A percentile compares a stretch with the other conserved stretches of the same genome.
Conservation (phyloP, 2,329 filamentous ascomycete species). For the Ophiocordyceps camponoti-saundersi region DNA sequence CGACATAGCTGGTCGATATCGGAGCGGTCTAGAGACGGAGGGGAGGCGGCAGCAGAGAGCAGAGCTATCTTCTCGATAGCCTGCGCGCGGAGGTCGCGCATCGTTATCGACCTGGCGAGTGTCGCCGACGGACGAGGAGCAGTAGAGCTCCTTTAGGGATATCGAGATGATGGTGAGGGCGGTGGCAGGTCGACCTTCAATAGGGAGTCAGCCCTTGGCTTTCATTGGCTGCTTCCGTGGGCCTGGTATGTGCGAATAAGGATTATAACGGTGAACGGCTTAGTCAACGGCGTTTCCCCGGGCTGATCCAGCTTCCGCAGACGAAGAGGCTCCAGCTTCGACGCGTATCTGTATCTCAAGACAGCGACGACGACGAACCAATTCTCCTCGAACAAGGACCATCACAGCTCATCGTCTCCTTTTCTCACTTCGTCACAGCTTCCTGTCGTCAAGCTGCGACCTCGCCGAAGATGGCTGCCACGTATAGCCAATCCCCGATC, state of each 20-base stretch:
- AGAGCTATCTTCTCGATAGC: conserved; percentile 49
- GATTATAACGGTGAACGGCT: conserved; percentile 6
- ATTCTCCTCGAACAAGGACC: neutral
- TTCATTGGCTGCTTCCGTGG: neutral
- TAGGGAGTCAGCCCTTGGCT: neutral
- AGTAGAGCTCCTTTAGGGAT: neutral
- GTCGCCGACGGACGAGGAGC: neutral
- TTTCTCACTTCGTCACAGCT: neutral
- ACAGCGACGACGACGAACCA: neutral
- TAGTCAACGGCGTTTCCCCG: conserved; percentile 25
- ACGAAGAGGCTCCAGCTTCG: conserved; percentile 34
- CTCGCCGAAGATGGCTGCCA: conserved; percentile 33
- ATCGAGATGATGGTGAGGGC: neutral
- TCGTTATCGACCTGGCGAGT: conserved; percentile 2
- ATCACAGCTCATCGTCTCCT: neutral
- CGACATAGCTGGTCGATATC: conserved; percentile 46
- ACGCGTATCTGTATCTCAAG: conserved; percentile 18
- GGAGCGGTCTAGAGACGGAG: conserved; percentile 39
- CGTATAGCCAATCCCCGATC: conserved; percentile 54
- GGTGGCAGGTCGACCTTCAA: neutral
- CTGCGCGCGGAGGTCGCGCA: conserved; percentile 40
- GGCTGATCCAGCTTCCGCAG: neutral
- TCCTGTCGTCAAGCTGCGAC: neutral
- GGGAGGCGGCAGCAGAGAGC: conserved; percentile 38
- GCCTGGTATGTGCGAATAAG: too few relatives aligned